Evolutionary conservation across 306 rosid genomes (phyloP).

Genomic region (Urtica urens): DNA sequence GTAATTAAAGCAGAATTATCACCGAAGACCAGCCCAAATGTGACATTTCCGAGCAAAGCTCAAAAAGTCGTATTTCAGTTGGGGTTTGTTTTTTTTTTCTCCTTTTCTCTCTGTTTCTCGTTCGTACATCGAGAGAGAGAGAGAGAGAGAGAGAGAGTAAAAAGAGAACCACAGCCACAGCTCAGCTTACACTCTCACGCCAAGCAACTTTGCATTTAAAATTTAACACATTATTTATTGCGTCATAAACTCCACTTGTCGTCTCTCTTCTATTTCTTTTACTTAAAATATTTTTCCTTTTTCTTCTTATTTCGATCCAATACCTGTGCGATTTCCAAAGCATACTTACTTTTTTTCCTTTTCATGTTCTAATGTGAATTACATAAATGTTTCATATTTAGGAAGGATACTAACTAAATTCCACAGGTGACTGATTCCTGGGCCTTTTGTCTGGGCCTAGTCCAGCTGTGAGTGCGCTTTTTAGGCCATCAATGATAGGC

Average conservation of each 20-base stretch:
- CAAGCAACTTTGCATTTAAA: not conserved
- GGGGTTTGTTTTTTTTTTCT: not conserved
- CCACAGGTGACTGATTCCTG: no score
- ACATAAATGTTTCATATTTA: not conserved
- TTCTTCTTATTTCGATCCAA: not conserved
- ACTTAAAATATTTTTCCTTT: not conserved
- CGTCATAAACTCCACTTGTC: not conserved
- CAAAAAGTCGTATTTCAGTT: not conserved
- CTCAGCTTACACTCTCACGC: not conserved
- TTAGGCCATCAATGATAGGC: not conserved
- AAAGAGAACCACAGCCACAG: not conserved
- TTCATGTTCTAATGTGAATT: not conserved
- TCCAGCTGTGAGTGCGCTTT: not conserved
- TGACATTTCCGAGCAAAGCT: no score
- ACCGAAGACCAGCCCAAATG: not conserved
- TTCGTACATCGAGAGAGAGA: not conserved
- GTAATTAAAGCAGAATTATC: not conserved
- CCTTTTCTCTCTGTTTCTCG: not conserved
- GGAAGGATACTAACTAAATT: no score
- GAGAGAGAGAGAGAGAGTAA: not conserved
- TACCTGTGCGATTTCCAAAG: not conserved
- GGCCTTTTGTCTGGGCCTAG: not conserved
- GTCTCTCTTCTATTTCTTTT: not conserved
- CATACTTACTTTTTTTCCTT: not conserved
- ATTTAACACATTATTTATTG: not conserved